phyloP scores from a whole-genome alignment of 805 yeast species.

The Cyberlindnera saturnus region DNA sequence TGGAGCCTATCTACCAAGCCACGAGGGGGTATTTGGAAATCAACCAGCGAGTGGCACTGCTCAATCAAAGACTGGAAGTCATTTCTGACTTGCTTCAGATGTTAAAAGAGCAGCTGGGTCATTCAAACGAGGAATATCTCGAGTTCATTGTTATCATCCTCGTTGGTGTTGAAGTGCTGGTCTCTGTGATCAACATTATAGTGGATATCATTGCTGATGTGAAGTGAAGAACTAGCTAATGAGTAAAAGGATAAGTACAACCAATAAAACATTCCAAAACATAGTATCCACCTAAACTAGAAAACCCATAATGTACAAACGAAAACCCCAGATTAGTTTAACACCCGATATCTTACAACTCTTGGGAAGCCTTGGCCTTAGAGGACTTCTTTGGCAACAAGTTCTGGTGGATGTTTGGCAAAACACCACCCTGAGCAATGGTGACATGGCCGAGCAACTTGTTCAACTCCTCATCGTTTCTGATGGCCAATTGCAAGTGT shows the following conservation, averaged over 20 bases:
- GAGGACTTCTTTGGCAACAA: slow-evolving; percentile 75
- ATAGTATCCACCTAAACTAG: slow-evolving; percentile 21
- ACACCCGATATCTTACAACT: slow-evolving; percentile 34
- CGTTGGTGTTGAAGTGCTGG: slow-evolving; percentile 88
- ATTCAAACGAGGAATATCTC: slow-evolving; percentile 85
- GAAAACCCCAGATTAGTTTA: slow-evolving; percentile 9
- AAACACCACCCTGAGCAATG: slow-evolving; percentile 99
- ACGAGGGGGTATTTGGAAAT: slow-evolving; percentile 94
- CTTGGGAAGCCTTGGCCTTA: slow-evolving; percentile 61
- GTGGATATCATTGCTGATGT: slow-evolving; percentile 43
- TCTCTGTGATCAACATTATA: slow-evolving; percentile 76
- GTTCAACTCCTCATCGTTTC: slow-evolving; percentile 98
- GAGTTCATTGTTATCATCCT: slow-evolving; percentile 87
- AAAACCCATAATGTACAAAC: slow-evolving; percentile 22
- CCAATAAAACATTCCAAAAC: slow-evolving; percentile 9
- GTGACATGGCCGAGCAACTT: slow-evolving; percentile 89
- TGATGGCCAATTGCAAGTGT: slow-evolving; percentile 96
- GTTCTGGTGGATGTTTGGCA: slow-evolving; percentile 95
- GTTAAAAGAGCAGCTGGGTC: slow-evolving; percentile 96
- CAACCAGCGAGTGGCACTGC: slow-evolving; percentile 83
- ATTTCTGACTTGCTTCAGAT: slow-evolving; percentile 88
- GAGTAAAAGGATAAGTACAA: background rate
- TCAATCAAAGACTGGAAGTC: slow-evolving; percentile 91
- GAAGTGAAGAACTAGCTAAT: background rate
- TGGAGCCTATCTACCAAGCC: slow-evolving; percentile 96